Conservation (phyloP, 371 early-diverging fungal species). For the Blakeslea trispora region DNA sequence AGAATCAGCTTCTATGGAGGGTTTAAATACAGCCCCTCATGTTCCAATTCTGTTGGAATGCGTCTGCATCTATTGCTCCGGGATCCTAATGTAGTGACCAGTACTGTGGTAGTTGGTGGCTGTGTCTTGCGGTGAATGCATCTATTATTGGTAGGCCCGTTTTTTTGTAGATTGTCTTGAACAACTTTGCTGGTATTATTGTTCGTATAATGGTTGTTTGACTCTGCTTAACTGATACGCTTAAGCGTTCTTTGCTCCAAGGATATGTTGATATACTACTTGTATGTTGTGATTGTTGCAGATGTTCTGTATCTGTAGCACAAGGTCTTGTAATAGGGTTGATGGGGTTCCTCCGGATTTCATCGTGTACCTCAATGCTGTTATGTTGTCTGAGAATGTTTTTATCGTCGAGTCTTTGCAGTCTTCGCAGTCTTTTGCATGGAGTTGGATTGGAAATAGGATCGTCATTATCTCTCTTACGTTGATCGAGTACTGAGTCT, state of each 20-base stretch:
- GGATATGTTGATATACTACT: conserved; percentile 19
- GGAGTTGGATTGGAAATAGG: conserved; percentile 8
- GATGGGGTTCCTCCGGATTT: conserved; percentile 25
- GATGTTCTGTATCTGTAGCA: conserved; percentile 16
- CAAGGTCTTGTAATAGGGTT: conserved; percentile 15
- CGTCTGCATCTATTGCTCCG: conserved; percentile 25
- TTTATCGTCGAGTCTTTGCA: conserved; percentile 3
- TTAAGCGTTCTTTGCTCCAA: conserved; percentile 15
- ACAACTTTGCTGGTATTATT: not conserved
- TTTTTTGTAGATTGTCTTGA: conserved; percentile 7
- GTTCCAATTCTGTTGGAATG: conserved; percentile 29
- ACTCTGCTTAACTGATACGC: conserved; percentile 22
- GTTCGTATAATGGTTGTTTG: conserved; percentile 17
- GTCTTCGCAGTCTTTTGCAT: conserved; percentile 1
- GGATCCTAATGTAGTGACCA: conserved; percentile 30
- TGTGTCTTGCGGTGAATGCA: conserved; percentile 31
- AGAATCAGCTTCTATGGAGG: conserved; percentile 35
- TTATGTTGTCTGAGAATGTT: conserved; percentile 21
- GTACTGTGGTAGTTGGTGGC: conserved; percentile 13
- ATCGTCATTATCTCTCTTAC: conserved; percentile 25
- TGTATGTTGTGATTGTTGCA: conserved; percentile 9
- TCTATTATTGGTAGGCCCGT: conserved; percentile 26
- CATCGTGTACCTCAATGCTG: conserved; percentile 26
- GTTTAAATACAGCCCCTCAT: conserved; percentile 1
- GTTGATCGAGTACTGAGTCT: conserved; percentile 18